Percentiles rank a stretch among this genome's conserved stretches.
Conservation (phyloP, 257 asterid genomes). For the Plantago elongata region DNA sequence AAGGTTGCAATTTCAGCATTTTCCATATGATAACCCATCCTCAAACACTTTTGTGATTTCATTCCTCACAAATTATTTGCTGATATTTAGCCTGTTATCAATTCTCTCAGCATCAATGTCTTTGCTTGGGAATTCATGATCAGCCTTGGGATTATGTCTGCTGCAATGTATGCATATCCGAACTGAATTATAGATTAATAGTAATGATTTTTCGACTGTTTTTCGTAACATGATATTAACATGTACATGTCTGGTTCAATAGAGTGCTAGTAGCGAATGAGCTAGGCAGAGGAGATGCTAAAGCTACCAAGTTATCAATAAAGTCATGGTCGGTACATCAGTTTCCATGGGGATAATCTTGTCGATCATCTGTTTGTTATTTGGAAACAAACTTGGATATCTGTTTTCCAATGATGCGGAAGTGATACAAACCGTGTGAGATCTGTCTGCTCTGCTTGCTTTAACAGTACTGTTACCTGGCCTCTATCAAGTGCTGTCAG, state of each 20-base stretch:
- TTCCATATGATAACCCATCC: conserved; percentile 4
- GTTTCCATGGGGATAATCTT: not conserved
- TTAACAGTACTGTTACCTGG: not conserved
- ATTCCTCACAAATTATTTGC: not conserved
- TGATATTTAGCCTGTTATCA: not conserved
- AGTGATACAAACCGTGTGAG: conserved; percentile 3
- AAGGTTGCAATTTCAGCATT: conserved; percentile 12
- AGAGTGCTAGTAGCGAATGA: conserved; percentile 7
- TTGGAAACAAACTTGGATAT: conserved; percentile 7
- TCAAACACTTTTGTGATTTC: not conserved
- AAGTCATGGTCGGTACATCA: conserved; percentile 1
- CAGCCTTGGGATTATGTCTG: not conserved
- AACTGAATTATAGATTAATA: too few species aligned
- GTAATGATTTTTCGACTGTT: too few species aligned
- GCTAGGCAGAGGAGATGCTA: conserved; percentile 14
- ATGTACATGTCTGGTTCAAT: not conserved
- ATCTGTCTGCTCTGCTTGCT: conserved; percentile 1
- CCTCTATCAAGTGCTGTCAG: conserved; percentile 9
- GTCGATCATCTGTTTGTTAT: not conserved
- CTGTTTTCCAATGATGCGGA: not conserved
- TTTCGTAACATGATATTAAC: not conserved
- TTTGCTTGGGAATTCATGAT: not conserved
- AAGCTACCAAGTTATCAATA: conserved; percentile 5
- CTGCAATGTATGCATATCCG: conserved; percentile 1
- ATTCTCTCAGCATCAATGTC: conserved; percentile 1